Evolutionary conservation across 176 grass and related monocot species (phyloP), one percentile per base, ranked within the genome.

Genomic region (Oryza rufipogon): DNA sequence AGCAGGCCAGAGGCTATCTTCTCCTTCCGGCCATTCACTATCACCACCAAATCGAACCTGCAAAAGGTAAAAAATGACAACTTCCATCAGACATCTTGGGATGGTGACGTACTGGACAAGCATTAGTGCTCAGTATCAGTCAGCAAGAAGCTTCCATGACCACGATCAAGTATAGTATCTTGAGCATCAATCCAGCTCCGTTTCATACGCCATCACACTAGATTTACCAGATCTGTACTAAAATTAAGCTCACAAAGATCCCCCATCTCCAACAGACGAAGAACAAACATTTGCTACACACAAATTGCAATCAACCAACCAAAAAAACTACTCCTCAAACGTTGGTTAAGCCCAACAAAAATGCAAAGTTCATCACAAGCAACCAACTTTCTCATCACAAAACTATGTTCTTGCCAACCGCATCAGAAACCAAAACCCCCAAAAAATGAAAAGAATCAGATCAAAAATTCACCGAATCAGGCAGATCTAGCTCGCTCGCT

Each of bases 1-100:
- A 99, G 73, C 74, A 99, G 87, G 39, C 96, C 96, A 9, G 93
- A 99, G n/a, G 93, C 96, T 61, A 99, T 81, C 78, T 99, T 99
- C 81, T 99, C 96, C 26, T 89, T 89, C 30, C 91, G 86, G 44
- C 93, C 93, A 92, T 96, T 96, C 14, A 54, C 78, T 81, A 89
- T 52, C 67, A 99, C 86, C 25, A 99, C 81, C 93, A 99, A 91
- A 94, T 99, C 96, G 75, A 90, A 99, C 81, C 96, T 99, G 68
- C 14, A 84, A 88, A 95, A 25, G 61, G 36, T 45, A 76, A 71
- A 61, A 71, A 64, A 86, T 32, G 20, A 67, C 42, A 86, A 45
- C 45, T 84, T 32, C 52, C 33, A 15, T 79, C 66, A 68, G 58
- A n/a, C 11, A 45, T 54, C 48, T 74, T 83, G 36, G 36, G 14